Percentiles rank a stretch among this genome's conserved stretches.
phyloP scores from a whole-genome alignment of 2,329 filamentous ascomycete species.

The Neofusicoccum laricinum region DNA sequence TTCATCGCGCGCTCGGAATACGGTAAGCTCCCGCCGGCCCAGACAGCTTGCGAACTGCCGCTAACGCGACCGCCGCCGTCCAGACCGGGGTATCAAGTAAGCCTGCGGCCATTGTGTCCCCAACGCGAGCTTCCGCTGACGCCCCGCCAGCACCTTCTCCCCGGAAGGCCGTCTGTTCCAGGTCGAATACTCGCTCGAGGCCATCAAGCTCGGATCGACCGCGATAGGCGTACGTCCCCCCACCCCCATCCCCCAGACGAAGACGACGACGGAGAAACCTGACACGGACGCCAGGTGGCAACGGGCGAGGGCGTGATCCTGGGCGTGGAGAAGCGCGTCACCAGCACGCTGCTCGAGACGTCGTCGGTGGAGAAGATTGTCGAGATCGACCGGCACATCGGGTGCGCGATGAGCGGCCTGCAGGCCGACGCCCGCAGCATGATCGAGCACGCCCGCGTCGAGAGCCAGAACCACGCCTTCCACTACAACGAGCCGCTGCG shows the following conservation, averaged over 20 bases:
- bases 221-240: constrained; percentile 74
- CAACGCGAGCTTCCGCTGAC: constrained; percentile 24
- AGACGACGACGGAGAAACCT: background rate
- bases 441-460: constrained; percentile 97
- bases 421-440: constrained; percentile 97
- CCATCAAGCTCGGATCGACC: constrained; percentile 98
- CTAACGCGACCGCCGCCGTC: constrained; percentile 23
- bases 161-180: constrained; percentile 99
- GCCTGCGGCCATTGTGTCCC: constrained; percentile 33
- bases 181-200: constrained; percentile 99
- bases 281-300: constrained; percentile 58
- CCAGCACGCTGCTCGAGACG: constrained; percentile 93
- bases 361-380: constrained; percentile 99
- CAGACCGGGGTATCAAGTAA: constrained; percentile 97
- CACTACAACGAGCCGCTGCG: constrained; percentile 94
- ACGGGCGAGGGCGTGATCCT: constrained; percentile 94
- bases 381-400: constrained; percentile 98
- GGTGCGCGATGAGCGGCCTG: constrained; percentile 96
- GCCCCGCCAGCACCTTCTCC: constrained; percentile 80
- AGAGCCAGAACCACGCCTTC: constrained; percentile 95
- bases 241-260: background rate
- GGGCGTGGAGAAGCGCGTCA: constrained; percentile 98
- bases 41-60: constrained; percentile 24
- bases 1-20: constrained; percentile 99
- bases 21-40: constrained; percentile 59